Evolutionary conservation across 2,329 filamentous ascomycete genomes (phyloP), one percentile per base, ranked within the genome.

Genomic region (Botrytis byssoidea): DNA sequence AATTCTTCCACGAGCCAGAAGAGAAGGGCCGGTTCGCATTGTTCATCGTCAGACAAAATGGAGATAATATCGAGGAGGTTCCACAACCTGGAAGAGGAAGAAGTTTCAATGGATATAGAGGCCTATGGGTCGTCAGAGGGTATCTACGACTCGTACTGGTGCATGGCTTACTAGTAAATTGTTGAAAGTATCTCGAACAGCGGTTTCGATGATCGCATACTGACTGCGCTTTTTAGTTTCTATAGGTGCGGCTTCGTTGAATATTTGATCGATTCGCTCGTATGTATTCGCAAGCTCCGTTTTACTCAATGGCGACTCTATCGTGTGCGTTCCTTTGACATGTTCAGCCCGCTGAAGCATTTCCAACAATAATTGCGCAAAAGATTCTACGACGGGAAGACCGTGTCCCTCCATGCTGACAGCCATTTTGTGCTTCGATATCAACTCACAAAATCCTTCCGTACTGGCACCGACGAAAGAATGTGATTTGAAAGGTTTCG

Each of bases 1-100:
- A 99, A 88, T 83, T 98, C 96, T 82, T 99, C 96, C 32, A 98
- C 90, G 25, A 99, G 89, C 88, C 93, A 95, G 79, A 97, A 94
- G 12, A 96, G 87, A 14, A 99, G 86, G 29, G 92, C 92, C 0
- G 93, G 90, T 76, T 97, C 94, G 81, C 85, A 90, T 84, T 87
- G 87, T 85, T 91, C 92, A 81, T 91, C 89, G 80, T 97, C 95
- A 74, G 94, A 95, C 75, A 97, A 90, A 55, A 97, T 90, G 0
- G 93, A 92, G n/a, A 98, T 86, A 60, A 98, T 90, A 81, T 99
- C 97, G 73, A 99, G 88, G 8, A 99, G 86, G 80, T 98, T 96
- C 95, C 95, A 99, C 76, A 98, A 89, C 74, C 90, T 88, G 68
- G 94, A 90, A 79, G 98, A 97, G 0, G 88, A 86, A 60, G 93